Base-by-base conservation (phyloP, 768 basidiomycete genomes). In the Serendipita sp. region DNA sequence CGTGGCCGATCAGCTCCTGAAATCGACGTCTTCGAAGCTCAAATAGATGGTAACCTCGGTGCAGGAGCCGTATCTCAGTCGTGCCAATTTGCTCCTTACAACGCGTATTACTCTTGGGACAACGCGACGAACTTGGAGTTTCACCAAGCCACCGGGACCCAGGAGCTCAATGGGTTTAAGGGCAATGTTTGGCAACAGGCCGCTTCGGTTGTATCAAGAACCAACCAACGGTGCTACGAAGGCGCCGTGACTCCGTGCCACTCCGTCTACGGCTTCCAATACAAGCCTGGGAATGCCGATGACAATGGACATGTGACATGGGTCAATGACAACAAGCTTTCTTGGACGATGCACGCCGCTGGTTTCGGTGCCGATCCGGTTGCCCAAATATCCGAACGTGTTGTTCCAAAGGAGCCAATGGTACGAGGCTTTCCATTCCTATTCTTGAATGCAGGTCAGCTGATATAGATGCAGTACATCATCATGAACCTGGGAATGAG, bases 381-480 rank as follows among this genome's bases (percentile, higher is more conserved):
- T 3, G 76, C 81, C 0, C 67, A 84, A 64, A 78, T 98, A 58
- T 77, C 81, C 41, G 76, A 80, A 69, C 79, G 94, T 38, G 70
- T 93, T 15, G 84, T 83, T 65, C 78, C 91, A 3, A 90, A 94
- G 70, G 96, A 99, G 73, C 95, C 96, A 1, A 87, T 97, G 92
- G 90, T 91, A 68, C 67, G 83, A 76, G 63, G 63, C 58, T 38
- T 41, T 64, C 35, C 38, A 5, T 41, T 58, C 15, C 34, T 67
- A 30, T 58, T 68, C 18, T 13, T 58, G 18, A 30, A 0, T 36
- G 32, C 5, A 23, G 23, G 23, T 23, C 23, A 23, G 23, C 23
- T 23, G 41, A 32, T 41, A 44, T 44, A 36, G n/a, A 54, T 44
- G 11, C 67, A 90, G 89, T 88, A 85, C 71, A 77, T 93, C 64